A percentile compares a stretch with the other conserved stretches of the same genome.
These are phyloP conservation scores for Aspergillus tanneri DNA, from an alignment of 2,329 filamentous ascomycete genomes.

Conservation along the genomic window DNA sequence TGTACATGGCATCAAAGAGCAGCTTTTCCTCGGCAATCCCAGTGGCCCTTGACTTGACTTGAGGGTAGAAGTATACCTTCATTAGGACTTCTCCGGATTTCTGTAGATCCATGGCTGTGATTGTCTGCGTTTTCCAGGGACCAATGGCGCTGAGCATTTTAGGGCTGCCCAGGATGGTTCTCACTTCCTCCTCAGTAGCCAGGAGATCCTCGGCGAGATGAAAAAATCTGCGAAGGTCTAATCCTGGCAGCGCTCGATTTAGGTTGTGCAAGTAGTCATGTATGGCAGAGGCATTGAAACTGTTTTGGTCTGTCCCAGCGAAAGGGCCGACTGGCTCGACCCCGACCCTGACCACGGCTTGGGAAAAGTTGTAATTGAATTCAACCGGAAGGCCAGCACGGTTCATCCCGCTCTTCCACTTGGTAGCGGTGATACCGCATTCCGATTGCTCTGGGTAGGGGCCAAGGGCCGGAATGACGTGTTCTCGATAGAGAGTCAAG, in stretches of 20 bases:
- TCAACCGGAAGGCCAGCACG: neutral
- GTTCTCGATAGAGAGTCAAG: neutral
- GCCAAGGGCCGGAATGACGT: neutral
- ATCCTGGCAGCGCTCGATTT: neutral
- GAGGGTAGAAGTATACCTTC: neutral
- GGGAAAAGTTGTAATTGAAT: neutral
- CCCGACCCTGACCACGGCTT: neutral
- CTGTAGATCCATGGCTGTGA: neutral
- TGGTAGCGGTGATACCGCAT: too few species aligned
- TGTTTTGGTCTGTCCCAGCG: neutral
- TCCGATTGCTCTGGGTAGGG: too few species aligned
- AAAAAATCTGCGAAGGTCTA: neutral
- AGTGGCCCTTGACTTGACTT: neutral
- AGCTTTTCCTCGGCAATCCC: neutral
- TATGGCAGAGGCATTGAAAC: neutral
- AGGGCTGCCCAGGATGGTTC: neutral
- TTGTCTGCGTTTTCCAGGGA: neutral
- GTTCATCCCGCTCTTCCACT: neutral
- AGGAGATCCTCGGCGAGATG: neutral
- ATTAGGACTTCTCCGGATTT: neutral
- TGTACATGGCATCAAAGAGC: neutral
- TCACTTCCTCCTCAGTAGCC: neutral
- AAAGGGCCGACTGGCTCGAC: neutral
- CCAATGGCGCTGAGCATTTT: neutral
- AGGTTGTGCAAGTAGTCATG: neutral